Percentiles rank a stretch among this genome's conserved stretches.
Conservation (phyloP, 768 basidiomycete species). For the Pisolithus sp. region DNA sequence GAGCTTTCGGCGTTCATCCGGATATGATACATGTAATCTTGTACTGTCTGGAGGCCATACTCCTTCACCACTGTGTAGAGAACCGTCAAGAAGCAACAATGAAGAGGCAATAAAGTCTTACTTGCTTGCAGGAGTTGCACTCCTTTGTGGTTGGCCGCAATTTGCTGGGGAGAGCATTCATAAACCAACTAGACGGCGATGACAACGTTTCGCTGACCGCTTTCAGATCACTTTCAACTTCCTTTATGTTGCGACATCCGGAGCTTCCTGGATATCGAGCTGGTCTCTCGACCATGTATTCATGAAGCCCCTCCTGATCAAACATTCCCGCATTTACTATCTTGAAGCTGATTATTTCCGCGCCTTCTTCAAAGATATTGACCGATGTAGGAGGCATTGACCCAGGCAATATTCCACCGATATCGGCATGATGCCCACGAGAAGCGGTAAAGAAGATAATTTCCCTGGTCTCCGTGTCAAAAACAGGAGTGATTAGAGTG, state of each 20-base stretch:
- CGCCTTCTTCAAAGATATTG: constrained; percentile 91
- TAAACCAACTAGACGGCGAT: not conserved
- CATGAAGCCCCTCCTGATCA: constrained; percentile 64
- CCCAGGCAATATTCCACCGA: constrained; percentile 87
- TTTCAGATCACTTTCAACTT: constrained; percentile 89
- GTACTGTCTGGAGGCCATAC: constrained; percentile 79
- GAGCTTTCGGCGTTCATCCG: constrained; percentile 82
- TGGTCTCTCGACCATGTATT: constrained; percentile 79
- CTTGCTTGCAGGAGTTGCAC: constrained; percentile 77
- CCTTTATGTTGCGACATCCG: constrained; percentile 79
- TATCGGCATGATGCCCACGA: constrained; percentile 90
- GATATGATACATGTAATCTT: constrained; percentile 91
- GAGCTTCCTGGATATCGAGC: constrained; percentile 79
- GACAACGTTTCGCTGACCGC: constrained; percentile 47
- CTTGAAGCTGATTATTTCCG: constrained; percentile 86
- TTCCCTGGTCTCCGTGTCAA: constrained; percentile 52
- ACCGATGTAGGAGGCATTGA: constrained; percentile 94
- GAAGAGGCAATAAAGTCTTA: constrained; percentile 28
- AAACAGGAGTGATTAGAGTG: constrained; percentile 91
- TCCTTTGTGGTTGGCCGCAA: constrained; percentile 91
- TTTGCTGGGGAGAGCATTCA: constrained; percentile 51
- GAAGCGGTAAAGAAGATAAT: constrained; percentile 94
- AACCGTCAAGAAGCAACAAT: constrained; percentile 6
- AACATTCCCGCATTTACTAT: constrained; percentile 81
- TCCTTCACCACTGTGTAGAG: constrained; percentile 66